These are phyloP conservation scores for Penicillium brasilianum DNA, from an alignment of 2,329 filamentous ascomycete genomes.

Conservation along the genomic window DNA sequence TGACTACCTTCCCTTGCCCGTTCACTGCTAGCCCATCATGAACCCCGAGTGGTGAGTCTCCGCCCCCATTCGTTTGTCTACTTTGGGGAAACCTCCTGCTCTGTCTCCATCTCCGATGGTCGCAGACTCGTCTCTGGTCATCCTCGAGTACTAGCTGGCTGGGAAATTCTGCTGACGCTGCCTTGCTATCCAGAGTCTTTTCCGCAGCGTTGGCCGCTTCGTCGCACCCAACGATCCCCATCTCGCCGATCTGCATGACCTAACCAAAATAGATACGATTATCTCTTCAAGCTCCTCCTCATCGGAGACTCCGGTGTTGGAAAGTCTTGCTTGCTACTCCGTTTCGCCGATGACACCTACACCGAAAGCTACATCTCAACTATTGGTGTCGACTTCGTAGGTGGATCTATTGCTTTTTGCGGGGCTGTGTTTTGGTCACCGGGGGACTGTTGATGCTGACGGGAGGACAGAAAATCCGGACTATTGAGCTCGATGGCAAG, in stretches of 20 bases:
- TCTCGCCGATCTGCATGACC: slow-evolving; percentile 27
- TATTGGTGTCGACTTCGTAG: slow-evolving; percentile 98
- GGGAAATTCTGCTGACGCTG: slow-evolving; percentile 17
- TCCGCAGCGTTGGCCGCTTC: slow-evolving; percentile 1
- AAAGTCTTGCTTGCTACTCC: slow-evolving; percentile 97
- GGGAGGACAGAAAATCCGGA: slow-evolving; percentile 87
- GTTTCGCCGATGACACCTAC: slow-evolving; percentile 99
- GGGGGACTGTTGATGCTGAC: slow-evolving; percentile 27
- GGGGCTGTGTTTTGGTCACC: slow-evolving; percentile 6
- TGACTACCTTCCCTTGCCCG: slow-evolving; percentile 6
- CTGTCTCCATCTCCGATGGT: slow-evolving; percentile 13
- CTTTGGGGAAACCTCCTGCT: slow-evolving; percentile 13
- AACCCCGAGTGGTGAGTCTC: slow-evolving; percentile 56
- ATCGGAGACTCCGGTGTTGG: slow-evolving; percentile 99
- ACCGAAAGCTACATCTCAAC: slow-evolving; percentile 99
- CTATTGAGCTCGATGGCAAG: slow-evolving; percentile 99
- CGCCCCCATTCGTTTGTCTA: slow-evolving; percentile 12
- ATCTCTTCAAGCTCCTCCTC: slow-evolving; percentile 99
- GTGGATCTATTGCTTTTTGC: slow-evolving; percentile 45
- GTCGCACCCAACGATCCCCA: slow-evolving; percentile 11
- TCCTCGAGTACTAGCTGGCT: background rate
- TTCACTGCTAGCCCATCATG: slow-evolving; percentile 44
- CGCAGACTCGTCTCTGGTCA: background rate
- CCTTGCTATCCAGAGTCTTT: slow-evolving; percentile 32
- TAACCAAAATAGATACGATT: slow-evolving; percentile 83